Evolutionary conservation across 2,329 filamentous ascomycete genomes (phyloP).

Genomic region (Penicillium sp.): DNA sequence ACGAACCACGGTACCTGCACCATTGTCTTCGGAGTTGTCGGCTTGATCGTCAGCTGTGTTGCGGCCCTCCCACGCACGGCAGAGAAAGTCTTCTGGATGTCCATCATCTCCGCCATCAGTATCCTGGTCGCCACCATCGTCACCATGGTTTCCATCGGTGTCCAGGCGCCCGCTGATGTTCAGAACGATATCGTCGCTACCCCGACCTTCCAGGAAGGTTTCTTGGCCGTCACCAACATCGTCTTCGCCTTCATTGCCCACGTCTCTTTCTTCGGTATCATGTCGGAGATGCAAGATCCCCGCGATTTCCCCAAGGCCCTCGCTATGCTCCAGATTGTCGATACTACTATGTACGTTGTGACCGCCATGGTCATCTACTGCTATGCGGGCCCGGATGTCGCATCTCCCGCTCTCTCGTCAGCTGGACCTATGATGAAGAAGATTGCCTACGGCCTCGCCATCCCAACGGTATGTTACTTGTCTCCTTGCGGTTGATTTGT

Average conservation of each 20-base stretch:
- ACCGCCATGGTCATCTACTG: slow-evolving; percentile 67
- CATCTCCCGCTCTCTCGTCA: slow-evolving; percentile 66
- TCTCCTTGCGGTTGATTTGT: no score
- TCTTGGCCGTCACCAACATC: slow-evolving; percentile 61
- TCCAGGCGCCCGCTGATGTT: slow-evolving; percentile 45
- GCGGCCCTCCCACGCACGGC: slow-evolving; percentile 62
- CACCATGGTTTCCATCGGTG: slow-evolving; percentile 63
- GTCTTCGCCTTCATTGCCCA: slow-evolving; percentile 66
- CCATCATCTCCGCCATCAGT: slow-evolving; percentile 61
- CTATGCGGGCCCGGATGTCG: slow-evolving; percentile 60
- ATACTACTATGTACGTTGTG: slow-evolving; percentile 63
- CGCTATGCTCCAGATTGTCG: slow-evolving; percentile 57
- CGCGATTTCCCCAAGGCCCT: slow-evolving; percentile 61
- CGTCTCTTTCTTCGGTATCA: slow-evolving; percentile 65
- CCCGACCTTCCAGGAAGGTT: slow-evolving; percentile 45
- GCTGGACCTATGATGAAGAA: slow-evolving; percentile 57
- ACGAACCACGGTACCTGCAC: slow-evolving; percentile 61
- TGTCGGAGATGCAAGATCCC: slow-evolving; percentile 62
- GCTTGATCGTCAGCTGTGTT: slow-evolving; percentile 56
- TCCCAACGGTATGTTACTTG: slow-evolving; percentile 52
- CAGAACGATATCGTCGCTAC: slow-evolving; percentile 41
- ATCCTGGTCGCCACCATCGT: slow-evolving; percentile 62
- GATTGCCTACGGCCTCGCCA: slow-evolving; percentile 64
- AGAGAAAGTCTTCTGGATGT: slow-evolving; percentile 59
- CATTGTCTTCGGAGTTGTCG: slow-evolving; percentile 60